Evolutionary conservation across 768 basidiomycete species (phyloP).

Genomic region (Fomitopsis pulvina): DNA sequence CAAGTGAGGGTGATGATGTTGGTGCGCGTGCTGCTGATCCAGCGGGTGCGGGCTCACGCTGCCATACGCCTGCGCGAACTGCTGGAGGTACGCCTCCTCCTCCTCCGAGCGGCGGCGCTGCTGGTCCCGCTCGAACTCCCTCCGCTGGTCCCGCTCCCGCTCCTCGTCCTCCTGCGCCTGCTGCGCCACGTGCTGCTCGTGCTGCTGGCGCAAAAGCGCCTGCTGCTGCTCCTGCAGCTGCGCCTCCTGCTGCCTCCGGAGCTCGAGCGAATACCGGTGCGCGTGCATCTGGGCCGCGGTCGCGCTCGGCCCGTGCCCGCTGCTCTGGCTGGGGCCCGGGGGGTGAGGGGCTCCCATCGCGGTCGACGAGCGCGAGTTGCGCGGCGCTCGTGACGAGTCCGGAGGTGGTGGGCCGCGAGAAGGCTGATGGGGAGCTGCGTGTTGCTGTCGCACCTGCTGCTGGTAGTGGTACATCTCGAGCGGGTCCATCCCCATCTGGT

Average conservation of each 20-base stretch:
- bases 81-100: constrained; percentile 33
- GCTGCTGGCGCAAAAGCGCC: constrained; percentile 30
- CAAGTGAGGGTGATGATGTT: constrained; percentile 18
- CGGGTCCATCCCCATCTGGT: constrained; percentile 37
- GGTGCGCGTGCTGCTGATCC: constrained; percentile 16
- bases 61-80: constrained; percentile 28
- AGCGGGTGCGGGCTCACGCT: constrained; percentile 23
- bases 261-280: constrained; percentile 41
- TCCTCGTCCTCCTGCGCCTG: constrained; percentile 36
- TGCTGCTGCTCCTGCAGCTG: constrained; percentile 18
- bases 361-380: constrained; percentile 42
- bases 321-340: constrained; percentile 17
- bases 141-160: constrained; percentile 31
- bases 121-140: constrained; percentile 28
- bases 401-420: constrained; percentile 27
- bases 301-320: constrained; percentile 10
- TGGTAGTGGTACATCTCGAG: constrained; percentile 40
- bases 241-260: constrained; percentile 37
- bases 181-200: constrained; percentile 26
- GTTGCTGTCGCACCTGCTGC: constrained; percentile 22
- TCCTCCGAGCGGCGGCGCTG: constrained; percentile 23
- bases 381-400: constrained; percentile 26
- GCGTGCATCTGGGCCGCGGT: constrained; percentile 13
- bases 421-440: constrained; percentile 3
- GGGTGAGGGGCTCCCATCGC: constrained; percentile 22